Base-by-base conservation (phyloP, 1,139 yeast species). In the Saccharomycopsis hybrid region DNA sequence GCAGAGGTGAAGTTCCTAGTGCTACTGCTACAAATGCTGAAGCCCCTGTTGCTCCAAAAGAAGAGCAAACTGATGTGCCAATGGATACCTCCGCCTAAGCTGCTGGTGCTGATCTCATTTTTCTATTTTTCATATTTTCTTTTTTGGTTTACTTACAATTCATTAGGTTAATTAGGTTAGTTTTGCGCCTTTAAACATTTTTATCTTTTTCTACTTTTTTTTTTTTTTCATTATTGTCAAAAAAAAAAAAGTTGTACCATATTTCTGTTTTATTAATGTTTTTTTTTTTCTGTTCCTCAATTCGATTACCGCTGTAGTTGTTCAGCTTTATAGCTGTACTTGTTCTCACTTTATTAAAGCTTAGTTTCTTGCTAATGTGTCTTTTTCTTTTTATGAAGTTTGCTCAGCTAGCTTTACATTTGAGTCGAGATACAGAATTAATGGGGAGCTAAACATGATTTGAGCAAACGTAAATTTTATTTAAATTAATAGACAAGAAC, bases 61-160 rank as follows among this genome's bases (percentile, higher is more conserved):
- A 37, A 18, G 29, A 28, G 13, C 7, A 13, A 13, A 39, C 43
- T 35, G 68, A 58, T 33, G 77, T 74, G 59, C 73, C 68, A 56
- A 77, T 77, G 82, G 80, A 77, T 61, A 73, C 75, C 32, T 41
- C 46, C 18, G 52, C 40, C 35, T 49, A 41, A 32, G 18, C 18
- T 18, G 18, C 18, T 18, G 18, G 18, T 18, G 18, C 18, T 18
- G 18, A 18, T 18, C 25, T 13, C 13, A 25, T 44, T 11, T n/a
- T 32, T 44, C 27, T 27, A 28, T 30, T 27, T 18, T 9, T 31
- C 13, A 29, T 44, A 13, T 41, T 28, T 31, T 32, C 32, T 41
- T 30, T 31, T 33, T 43, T 18, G 18, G 18, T 18, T 18, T 18
- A 18, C 18, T 18, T 18, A 18, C 18, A 18, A 18, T 18, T 18